A percentile compares a stretch with the other conserved stretches of the same genome.
Evolutionary conservation across 768 basidiomycete genomes (phyloP).

Genomic region (Tricholoma hemisulphureum): DNA sequence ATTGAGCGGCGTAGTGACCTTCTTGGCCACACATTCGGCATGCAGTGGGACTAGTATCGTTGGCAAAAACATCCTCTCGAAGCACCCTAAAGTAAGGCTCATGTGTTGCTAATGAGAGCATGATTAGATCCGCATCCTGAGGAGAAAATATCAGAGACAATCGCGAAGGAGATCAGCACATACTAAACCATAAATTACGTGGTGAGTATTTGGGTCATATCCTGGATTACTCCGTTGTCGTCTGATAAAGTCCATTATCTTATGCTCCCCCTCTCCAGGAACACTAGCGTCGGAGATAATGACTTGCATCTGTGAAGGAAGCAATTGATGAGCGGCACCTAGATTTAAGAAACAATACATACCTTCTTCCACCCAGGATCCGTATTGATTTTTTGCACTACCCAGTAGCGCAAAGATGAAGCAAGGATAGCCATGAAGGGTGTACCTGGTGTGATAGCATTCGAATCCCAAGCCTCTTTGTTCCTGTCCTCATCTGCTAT

Average conservation of each 20-base stretch:
- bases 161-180: constrained; percentile 24
- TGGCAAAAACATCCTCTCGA: constrained; percentile 93
- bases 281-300: constrained; percentile 97
- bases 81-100: constrained; percentile 98
- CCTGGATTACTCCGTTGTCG: constrained; percentile 82
- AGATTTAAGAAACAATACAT: constrained; percentile 20
- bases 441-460: constrained; percentile 98
- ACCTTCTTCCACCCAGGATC: constrained; percentile 97
- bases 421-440: constrained; percentile 97
- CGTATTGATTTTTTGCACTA: constrained; percentile 89
- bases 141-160: constrained; percentile 10
- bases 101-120: constrained; percentile 96
- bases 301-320: constrained; percentile 70
- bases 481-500: constrained; percentile 78
- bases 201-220: constrained; percentile 93
- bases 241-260: constrained; percentile 98
- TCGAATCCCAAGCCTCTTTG: constrained; percentile 92
- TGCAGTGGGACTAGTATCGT: constrained; percentile 70
- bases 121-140: constrained; percentile 98
- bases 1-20: constrained; percentile 94
- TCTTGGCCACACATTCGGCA: constrained; percentile 94
- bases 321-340: not conserved
- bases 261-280: constrained; percentile 98
- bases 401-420: constrained; percentile 90
- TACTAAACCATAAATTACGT: constrained; percentile 97